phyloP scores from a whole-genome alignment of 129 eudicot genomes.

The Flaveria brownii region DNA sequence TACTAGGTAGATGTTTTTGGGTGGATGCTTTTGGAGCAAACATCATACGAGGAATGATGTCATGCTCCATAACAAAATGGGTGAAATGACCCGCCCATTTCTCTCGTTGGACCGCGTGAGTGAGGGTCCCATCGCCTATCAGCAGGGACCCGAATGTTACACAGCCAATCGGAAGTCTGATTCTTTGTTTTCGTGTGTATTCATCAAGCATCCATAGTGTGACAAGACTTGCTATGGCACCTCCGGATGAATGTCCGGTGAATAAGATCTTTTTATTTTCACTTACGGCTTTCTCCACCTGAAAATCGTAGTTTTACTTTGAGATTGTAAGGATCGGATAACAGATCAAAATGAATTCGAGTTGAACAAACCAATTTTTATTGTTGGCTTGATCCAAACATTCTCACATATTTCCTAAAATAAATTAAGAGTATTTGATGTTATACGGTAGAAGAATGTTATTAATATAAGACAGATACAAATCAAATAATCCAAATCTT shows the following conservation, averaged over 20 bases:
- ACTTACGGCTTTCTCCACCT: constrained; percentile 64
- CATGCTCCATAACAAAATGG: constrained; percentile 64
- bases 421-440: no score
- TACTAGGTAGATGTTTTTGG: constrained; percentile 35
- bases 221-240: constrained; percentile 66
- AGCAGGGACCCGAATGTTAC: constrained; percentile 74
- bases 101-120: constrained; percentile 64
- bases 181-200: constrained; percentile 29
- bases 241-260: constrained; percentile 77
- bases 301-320: constrained; percentile 27
- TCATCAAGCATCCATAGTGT: constrained; percentile 73
- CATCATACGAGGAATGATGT: constrained; percentile 70
- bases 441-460: no score
- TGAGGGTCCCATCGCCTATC: constrained; percentile 47
- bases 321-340: not conserved
- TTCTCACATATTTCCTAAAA: no score
- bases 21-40: constrained; percentile 58
- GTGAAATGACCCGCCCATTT: constrained; percentile 60
- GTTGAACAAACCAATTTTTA: no score
- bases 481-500: no score
- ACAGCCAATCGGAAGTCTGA: constrained; percentile 12
- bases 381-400: no score
- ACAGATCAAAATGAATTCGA: no score
- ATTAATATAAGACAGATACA: no score
- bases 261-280: constrained; percentile 52